Conservation (phyloP, 169 alveolate species). For the Plasmodium relictum region DNA sequence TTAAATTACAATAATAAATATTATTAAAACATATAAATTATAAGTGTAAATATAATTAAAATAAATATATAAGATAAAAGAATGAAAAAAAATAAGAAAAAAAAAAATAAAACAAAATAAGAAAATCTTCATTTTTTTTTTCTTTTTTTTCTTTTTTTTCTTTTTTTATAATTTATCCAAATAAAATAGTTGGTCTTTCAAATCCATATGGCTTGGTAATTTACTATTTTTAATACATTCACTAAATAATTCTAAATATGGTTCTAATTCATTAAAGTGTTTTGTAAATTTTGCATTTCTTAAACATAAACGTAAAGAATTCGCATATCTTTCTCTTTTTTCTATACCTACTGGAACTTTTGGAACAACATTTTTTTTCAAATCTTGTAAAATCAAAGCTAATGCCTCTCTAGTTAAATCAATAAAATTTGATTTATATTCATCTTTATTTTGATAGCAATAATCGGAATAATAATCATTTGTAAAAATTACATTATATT, state of each 20-base stretch:
- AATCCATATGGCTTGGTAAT: constrained; percentile 52
- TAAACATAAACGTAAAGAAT: constrained; percentile 63
- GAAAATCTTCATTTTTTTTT: background rate
- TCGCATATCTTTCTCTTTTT: constrained; percentile 64
- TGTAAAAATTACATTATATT: constrained; percentile 28
- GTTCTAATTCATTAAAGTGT: constrained; percentile 66
- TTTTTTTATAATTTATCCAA: constrained; percentile 39
- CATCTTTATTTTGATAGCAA: constrained; percentile 28
- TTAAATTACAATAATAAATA: too few species aligned
- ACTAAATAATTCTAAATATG: constrained; percentile 68
- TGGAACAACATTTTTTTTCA: constrained; percentile 66
- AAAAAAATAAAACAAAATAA: background rate
- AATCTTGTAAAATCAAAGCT: constrained; percentile 53
- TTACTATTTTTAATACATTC: constrained; percentile 66
- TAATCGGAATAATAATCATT: constrained; percentile 59
- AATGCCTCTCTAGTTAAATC: constrained; percentile 72
- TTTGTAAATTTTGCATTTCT: constrained; percentile 54
- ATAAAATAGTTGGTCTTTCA: constrained; percentile 60
- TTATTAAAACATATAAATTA: too few species aligned
- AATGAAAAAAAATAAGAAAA: too few species aligned
- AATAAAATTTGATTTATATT: constrained; percentile 51
- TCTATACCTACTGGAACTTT: constrained; percentile 72
- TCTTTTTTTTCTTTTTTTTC: too few species aligned
- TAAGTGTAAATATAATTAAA: too few species aligned
- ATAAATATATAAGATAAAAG: too few species aligned